phyloP scores from a whole-genome alignment of 2,329 filamentous ascomycete species.

The Calonectria montana region DNA sequence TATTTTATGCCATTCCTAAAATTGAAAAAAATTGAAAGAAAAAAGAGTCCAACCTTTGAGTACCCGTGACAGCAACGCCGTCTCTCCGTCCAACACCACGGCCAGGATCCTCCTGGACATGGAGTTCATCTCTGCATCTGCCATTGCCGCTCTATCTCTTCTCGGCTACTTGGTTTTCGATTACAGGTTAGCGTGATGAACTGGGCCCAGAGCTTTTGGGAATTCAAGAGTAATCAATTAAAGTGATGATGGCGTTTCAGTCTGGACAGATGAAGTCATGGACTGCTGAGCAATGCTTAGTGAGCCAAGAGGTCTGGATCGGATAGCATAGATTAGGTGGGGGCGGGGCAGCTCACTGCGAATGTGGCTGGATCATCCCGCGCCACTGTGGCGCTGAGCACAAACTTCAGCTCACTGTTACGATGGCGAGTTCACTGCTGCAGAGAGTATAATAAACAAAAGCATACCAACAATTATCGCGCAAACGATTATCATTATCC shows the following conservation, averaged over 20 bases:
- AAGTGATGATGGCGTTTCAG: background rate
- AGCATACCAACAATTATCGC: background rate
- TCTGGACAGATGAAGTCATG: background rate
- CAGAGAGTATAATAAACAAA: background rate
- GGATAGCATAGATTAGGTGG: conserved; percentile 13
- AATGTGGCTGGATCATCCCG: background rate
- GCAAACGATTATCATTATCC: conserved; percentile 8
- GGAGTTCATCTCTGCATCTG: conserved; percentile 35
- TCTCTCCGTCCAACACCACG: conserved; percentile 61
- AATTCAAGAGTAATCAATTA: background rate
- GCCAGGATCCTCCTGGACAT: conserved; percentile 65
- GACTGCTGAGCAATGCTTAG: conserved; percentile 15
- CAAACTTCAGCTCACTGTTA: background rate
- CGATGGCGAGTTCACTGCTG: background rate
- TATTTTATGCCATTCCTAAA: background rate
- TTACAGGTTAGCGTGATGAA: too few relatives aligned
- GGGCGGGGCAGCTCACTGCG: conserved; percentile 2
- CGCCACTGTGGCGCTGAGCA: conserved; percentile 11
- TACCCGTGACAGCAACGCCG: conserved; percentile 59
- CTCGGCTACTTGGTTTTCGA: background rate
- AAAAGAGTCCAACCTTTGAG: conserved; percentile 68
- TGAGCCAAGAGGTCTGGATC: conserved; percentile 10
- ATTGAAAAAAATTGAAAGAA: background rate
- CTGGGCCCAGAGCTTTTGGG: too few relatives aligned
- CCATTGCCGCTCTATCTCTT: conserved; percentile 23